phyloP scores from a whole-genome alignment of 495 filamentous ascomycete genomes.

The Aspergillus conjunctus region DNA sequence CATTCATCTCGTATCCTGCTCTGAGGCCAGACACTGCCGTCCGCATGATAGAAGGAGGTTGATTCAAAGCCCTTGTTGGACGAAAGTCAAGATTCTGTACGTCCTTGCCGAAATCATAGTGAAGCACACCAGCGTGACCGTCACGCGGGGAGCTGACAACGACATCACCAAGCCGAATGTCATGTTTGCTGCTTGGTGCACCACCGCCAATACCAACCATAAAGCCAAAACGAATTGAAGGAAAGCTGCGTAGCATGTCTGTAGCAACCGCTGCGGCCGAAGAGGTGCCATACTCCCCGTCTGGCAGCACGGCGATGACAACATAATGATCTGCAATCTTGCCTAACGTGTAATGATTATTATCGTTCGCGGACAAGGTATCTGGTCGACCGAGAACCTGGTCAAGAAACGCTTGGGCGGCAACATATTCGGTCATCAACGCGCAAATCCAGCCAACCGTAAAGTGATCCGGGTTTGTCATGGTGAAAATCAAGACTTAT shows the following conservation, averaged over 20 bases:
- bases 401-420: too few relatives aligned
- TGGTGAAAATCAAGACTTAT: too few relatives aligned
- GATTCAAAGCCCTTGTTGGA: conserved; percentile 32
- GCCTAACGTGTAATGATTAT: too few relatives aligned
- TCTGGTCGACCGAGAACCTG: too few relatives aligned
- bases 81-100: conserved; percentile 10
- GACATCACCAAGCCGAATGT: conserved; percentile 46
- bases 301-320: conserved; percentile 28
- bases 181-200: conserved; percentile 14
- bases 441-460: too few relatives aligned
- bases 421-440: too few relatives aligned
- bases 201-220: conserved; percentile 46
- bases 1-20: conserved; percentile 17
- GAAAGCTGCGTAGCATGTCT: conserved; percentile 35
- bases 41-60: conserved; percentile 27
- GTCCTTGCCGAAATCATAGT: conserved; percentile 43
- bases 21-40: conserved; percentile 29
- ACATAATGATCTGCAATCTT: conserved; percentile 36
- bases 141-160: conserved; percentile 38
- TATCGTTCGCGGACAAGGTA: too few relatives aligned
- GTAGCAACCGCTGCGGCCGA: conserved; percentile 33
- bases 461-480: too few relatives aligned
- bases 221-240: conserved; percentile 37
- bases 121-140: conserved; percentile 36
- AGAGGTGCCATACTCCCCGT: conserved; percentile 26